These are phyloP conservation scores for Ogataea parapolymorpha DNA, from an alignment of 805 yeast species.

Conservation along the genomic window DNA sequence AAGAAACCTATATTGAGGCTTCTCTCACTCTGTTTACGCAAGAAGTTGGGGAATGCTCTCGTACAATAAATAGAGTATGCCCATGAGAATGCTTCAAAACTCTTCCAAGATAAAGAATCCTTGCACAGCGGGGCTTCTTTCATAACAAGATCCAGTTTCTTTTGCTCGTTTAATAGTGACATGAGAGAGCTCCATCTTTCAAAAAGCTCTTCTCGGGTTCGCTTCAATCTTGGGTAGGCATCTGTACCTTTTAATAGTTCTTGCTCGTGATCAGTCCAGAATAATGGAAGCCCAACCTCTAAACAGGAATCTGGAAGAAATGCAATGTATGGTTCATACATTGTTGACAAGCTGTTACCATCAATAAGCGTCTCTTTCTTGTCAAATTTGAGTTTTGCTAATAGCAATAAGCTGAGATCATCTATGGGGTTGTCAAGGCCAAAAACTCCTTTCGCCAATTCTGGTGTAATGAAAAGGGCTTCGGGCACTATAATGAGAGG, in stretches of 20 bases:
- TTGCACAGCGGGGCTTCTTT: background rate
- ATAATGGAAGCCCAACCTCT: slow-evolving; percentile 57
- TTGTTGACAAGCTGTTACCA: slow-evolving; percentile 24
- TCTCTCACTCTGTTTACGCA: slow-evolving; percentile 39
- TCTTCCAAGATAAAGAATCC: slow-evolving; percentile 47
- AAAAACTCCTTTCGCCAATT: slow-evolving; percentile 32
- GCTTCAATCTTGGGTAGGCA: slow-evolving; percentile 50
- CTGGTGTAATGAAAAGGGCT: slow-evolving; percentile 36
- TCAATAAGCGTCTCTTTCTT: slow-evolving; percentile 14
- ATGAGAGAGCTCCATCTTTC: slow-evolving; percentile 55
- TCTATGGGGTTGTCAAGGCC: slow-evolving; percentile 26
- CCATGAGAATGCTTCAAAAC: slow-evolving; percentile 73
- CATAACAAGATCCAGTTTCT: too few relatives aligned
- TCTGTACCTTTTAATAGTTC: slow-evolving; percentile 64
- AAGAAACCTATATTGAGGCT: slow-evolving; percentile 54
- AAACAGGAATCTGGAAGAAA: slow-evolving; percentile 41
- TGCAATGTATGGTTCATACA: slow-evolving; percentile 43
- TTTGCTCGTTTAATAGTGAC: background rate
- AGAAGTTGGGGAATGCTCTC: slow-evolving; percentile 74
- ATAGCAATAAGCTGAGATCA: slow-evolving; percentile 35
- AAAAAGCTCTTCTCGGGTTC: slow-evolving; percentile 42
- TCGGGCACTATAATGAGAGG: slow-evolving; percentile 38
- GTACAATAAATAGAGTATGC: slow-evolving; percentile 66
- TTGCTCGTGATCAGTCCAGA: slow-evolving; percentile 57
- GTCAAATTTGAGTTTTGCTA: slow-evolving; percentile 43